Evolutionary conservation across 2,329 filamentous ascomycete species (phyloP).

Genomic region (Xylaria sp.): DNA sequence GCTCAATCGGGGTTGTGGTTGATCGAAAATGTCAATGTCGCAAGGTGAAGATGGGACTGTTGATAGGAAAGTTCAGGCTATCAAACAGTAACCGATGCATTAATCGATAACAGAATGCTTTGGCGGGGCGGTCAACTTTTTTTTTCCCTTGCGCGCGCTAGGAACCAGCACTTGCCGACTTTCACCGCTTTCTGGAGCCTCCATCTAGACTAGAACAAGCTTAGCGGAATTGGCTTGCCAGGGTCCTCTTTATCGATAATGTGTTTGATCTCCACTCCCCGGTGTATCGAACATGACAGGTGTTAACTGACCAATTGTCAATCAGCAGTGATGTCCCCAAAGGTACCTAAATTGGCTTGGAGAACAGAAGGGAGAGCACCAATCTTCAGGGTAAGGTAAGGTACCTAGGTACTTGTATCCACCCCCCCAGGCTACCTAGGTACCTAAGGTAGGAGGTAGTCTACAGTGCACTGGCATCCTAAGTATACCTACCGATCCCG

Average conservation of each 20-base stretch:
- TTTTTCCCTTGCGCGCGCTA: conserved; percentile 26
- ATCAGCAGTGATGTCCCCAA: background rate
- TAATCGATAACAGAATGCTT: conserved; percentile 29
- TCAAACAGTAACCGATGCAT: conserved; percentile 5
- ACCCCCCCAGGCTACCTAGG: background rate
- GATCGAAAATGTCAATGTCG: conserved; percentile 8
- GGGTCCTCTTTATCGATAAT: conserved; percentile 18
- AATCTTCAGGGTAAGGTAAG: background rate
- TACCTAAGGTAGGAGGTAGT: no score
- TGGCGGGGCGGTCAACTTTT: conserved; percentile 36
- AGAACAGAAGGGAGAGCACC: background rate
- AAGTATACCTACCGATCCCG: background rate
- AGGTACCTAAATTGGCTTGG: background rate
- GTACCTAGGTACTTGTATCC: background rate
- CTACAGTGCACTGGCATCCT: no score
- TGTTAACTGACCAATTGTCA: conserved; percentile 12
- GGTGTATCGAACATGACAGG: conserved; percentile 1
- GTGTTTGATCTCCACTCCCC: background rate
- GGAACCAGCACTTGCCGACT: conserved; percentile 24
- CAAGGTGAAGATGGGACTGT: conserved; percentile 8
- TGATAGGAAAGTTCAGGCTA: conserved; percentile 25
- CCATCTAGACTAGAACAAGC: background rate
- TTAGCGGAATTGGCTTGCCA: background rate
- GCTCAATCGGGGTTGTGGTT: conserved; percentile 20
- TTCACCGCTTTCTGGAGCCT: conserved; percentile 30